These are phyloP conservation scores for Malus hybrid DNA, from an alignment of 331 rosid genomes.

Conservation along the genomic window DNA sequence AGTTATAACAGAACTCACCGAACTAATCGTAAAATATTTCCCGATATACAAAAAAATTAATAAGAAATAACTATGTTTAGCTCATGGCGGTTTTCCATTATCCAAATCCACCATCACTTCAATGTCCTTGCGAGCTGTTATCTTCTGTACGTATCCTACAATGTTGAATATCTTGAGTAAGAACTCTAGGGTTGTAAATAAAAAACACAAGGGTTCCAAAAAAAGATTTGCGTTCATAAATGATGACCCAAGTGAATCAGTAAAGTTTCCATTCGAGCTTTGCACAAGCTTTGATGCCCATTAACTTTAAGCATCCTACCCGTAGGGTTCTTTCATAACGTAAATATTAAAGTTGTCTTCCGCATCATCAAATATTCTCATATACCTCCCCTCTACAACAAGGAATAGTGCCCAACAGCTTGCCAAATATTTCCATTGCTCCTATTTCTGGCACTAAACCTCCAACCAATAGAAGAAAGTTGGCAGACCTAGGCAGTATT, in stretches of 20 bases:
- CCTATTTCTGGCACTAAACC: neutral
- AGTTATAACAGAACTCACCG: neutral
- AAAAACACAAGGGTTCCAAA: neutral
- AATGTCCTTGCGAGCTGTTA: slow-evolving; percentile 81
- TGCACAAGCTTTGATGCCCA: neutral
- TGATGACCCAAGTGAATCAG: neutral
- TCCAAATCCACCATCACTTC: slow-evolving; percentile 89
- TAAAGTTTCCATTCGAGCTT: neutral
- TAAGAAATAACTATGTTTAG: neutral
- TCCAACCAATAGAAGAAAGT: neutral
- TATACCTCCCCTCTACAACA: neutral
- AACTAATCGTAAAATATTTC: neutral
- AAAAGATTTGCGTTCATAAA: neutral
- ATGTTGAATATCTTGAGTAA: slow-evolving; percentile 8
- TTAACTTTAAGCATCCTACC: neutral
- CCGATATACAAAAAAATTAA: slow-evolving; percentile 7
- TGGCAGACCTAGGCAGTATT: neutral
- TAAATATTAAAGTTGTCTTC: neutral
- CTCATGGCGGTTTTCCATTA: slow-evolving; percentile 60
- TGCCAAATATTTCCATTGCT: neutral
- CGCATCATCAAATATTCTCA: neutral
- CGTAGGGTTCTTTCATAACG: neutral
- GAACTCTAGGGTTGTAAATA: neutral
- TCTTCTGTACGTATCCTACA: slow-evolving; percentile 97
- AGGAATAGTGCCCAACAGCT: neutral